These are phyloP conservation scores for Candida sanyaensis DNA, from an alignment of 1,139 yeast genomes.

Conservation along the genomic window DNA sequence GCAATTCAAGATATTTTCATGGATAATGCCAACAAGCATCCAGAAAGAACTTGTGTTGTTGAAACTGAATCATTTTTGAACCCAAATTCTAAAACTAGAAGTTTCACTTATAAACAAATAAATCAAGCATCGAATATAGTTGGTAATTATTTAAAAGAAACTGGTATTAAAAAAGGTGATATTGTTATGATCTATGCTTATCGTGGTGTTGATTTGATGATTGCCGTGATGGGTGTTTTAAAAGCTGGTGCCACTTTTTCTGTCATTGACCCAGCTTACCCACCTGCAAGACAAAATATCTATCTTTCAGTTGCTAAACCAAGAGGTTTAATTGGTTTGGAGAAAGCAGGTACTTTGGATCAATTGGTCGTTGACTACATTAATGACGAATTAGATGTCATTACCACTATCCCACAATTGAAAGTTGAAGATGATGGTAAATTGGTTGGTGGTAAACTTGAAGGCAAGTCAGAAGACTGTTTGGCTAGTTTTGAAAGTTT, in stretches of 20 bases:
- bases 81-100: constrained; percentile 58
- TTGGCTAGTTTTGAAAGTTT: constrained; percentile 47
- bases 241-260: constrained; percentile 99
- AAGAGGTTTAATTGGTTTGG: constrained; percentile 81
- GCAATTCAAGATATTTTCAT: constrained; percentile 95
- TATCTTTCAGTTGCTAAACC: constrained; percentile 94
- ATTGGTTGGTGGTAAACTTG: constrained; percentile 57
- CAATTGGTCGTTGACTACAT: constrained; percentile 78
- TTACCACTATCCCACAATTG: constrained; percentile 74
- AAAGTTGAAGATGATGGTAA: constrained; percentile 78
- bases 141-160: constrained; percentile 79
- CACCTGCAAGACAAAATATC: constrained; percentile 95
- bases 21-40: constrained; percentile 77
- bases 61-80: constrained; percentile 79
- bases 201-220: constrained; percentile 94
- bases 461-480: constrained; percentile 41
- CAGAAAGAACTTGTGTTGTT: constrained; percentile 86
- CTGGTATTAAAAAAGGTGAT: constrained; percentile 88
- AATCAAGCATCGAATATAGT: constrained; percentile 93
- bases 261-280: constrained; percentile 98
- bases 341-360: constrained; percentile 85
- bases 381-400: constrained; percentile 64
- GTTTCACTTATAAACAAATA: constrained; percentile 81
- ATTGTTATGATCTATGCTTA: constrained; percentile 97
- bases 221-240: constrained; percentile 95